Evolutionary conservation across 495 filamentous ascomycete genomes (phyloP).

Genomic region (Aspergillus coremiiformis): DNA sequence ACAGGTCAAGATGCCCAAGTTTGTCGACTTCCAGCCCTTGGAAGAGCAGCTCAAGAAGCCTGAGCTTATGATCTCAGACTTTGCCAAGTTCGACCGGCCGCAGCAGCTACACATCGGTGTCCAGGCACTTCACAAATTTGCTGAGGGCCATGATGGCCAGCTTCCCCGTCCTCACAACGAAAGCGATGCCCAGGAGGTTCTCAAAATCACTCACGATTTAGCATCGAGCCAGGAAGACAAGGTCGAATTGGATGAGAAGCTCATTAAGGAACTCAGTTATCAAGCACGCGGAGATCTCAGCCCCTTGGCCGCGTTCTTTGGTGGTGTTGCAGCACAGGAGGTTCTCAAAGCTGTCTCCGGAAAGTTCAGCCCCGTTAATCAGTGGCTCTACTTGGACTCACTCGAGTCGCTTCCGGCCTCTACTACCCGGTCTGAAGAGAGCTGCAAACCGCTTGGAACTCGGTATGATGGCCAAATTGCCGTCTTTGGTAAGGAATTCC

Average conservation of each 20-base stretch:
- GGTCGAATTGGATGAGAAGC: slow-evolving; percentile 82
- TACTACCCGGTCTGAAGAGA: slow-evolving; percentile 68
- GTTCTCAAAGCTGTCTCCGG: slow-evolving; percentile 95
- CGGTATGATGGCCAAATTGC: slow-evolving; percentile 97
- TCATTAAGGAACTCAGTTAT: slow-evolving; percentile 88
- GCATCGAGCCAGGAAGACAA: slow-evolving; percentile 58
- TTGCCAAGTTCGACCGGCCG: slow-evolving; percentile 93
- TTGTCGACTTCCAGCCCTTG: slow-evolving; percentile 80
- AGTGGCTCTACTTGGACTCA: slow-evolving; percentile 96
- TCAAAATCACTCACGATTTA: slow-evolving; percentile 63
- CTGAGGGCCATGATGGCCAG: slow-evolving; percentile 55
- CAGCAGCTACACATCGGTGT: slow-evolving; percentile 87
- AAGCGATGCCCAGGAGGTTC: slow-evolving; percentile 69
- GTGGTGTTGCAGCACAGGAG: slow-evolving; percentile 91
- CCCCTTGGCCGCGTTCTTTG: slow-evolving; percentile 91
- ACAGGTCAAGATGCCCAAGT: slow-evolving; percentile 97
- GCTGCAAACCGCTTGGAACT: slow-evolving; percentile 71
- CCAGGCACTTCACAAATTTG: slow-evolving; percentile 84
- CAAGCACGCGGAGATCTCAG: slow-evolving; percentile 90
- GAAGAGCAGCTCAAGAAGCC: slow-evolving; percentile 72
- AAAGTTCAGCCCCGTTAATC: slow-evolving; percentile 88
- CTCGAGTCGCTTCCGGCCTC: slow-evolving; percentile 83
- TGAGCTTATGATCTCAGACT: slow-evolving; percentile 86
- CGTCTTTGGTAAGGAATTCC: slow-evolving; percentile 89
- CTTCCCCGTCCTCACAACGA: slow-evolving; percentile 77